These are phyloP conservation scores for Gautieria morchelliformis DNA, from an alignment of 768 basidiomycete species.

Conservation along the genomic window DNA sequence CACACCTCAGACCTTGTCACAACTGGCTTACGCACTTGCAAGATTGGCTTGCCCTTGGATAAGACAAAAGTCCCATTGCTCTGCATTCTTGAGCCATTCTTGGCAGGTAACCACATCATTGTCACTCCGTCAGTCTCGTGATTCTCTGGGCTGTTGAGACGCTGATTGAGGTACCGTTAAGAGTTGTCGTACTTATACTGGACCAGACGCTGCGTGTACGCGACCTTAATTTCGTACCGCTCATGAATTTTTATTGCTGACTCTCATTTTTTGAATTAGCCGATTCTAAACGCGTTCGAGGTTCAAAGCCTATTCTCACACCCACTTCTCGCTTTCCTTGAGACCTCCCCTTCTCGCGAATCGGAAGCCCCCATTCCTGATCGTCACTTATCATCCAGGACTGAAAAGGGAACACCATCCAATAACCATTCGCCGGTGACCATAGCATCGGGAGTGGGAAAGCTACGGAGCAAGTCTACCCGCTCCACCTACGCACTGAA, in stretches of 20 bases:
- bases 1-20: background rate
- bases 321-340: constrained; percentile 66
- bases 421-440: constrained; percentile 1
- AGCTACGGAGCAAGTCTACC: too few species aligned
- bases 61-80: constrained; percentile 59
- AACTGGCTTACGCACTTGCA: background rate
- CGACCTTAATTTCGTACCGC: background rate
- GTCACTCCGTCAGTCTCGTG: constrained; percentile 67
- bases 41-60: constrained; percentile 76
- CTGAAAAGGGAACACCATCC: constrained; percentile 12
- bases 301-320: constrained; percentile 80
- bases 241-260: background rate
- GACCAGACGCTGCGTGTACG: constrained; percentile 65
- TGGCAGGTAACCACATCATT: constrained; percentile 60
- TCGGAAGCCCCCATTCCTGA: constrained; percentile 14
- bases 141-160: background rate
- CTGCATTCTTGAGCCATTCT: constrained; percentile 71
- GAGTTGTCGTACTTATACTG: constrained; percentile 77
- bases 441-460: too few species aligned
- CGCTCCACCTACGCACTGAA: background rate
- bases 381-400: background rate
- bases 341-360: constrained; percentile 34
- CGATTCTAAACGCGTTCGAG: constrained; percentile 70
- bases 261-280: constrained; percentile 31
- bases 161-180: constrained; percentile 18